A percentile compares a stretch with the other conserved stretches of the same genome.
phyloP scores from a whole-genome alignment of 305 asterid species.

The Andrographis paniculata region DNA sequence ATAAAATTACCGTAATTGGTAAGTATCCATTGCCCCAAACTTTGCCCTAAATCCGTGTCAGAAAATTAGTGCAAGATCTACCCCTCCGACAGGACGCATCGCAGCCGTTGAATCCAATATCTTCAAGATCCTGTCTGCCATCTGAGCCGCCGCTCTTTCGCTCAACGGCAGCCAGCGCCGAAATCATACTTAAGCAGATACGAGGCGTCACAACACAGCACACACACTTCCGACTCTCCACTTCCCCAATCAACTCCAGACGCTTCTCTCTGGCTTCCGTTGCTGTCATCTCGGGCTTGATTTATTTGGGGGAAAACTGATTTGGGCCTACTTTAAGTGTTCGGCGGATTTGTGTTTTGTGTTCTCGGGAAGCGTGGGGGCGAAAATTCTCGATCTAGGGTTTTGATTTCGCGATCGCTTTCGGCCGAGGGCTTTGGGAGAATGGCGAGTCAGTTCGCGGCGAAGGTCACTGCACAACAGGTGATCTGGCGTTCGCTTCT shows the following conservation, averaged over 20 bases:
- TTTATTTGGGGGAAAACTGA: no score
- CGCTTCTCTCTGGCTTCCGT: no score
- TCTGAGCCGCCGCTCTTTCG: not conserved
- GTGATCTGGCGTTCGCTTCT: slow-evolving; percentile 2
- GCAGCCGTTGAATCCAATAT: slow-evolving; percentile 14
- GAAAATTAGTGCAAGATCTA: not conserved
- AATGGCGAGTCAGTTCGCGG: slow-evolving; percentile 31
- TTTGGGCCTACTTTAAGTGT: no score
- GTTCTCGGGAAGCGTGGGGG: not conserved
- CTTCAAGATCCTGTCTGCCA: slow-evolving; percentile 14
- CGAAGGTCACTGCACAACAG: slow-evolving; percentile 32
- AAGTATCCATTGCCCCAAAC: not conserved
- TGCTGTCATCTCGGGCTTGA: no score
- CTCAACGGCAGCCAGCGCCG: not conserved
- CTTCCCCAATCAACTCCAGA: no score
- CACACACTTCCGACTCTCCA: no score
- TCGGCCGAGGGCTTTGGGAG: slow-evolving; percentile 12
- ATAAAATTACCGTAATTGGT: not conserved
- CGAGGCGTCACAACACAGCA: no score
- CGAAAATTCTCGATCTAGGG: slow-evolving; percentile 26
- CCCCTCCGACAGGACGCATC: slow-evolving; percentile 15
- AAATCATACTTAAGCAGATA: no score
- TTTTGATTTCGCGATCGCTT: slow-evolving; percentile 21
- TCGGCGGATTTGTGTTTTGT: slow-evolving; percentile 1
- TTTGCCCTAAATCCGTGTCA: slow-evolving; percentile 1